A percentile compares a stretch with the other conserved stretches of the same genome.
phyloP scores from a whole-genome alignment of 1,284 basidiomycete species.

The Malassezia sympodialis region DNA sequence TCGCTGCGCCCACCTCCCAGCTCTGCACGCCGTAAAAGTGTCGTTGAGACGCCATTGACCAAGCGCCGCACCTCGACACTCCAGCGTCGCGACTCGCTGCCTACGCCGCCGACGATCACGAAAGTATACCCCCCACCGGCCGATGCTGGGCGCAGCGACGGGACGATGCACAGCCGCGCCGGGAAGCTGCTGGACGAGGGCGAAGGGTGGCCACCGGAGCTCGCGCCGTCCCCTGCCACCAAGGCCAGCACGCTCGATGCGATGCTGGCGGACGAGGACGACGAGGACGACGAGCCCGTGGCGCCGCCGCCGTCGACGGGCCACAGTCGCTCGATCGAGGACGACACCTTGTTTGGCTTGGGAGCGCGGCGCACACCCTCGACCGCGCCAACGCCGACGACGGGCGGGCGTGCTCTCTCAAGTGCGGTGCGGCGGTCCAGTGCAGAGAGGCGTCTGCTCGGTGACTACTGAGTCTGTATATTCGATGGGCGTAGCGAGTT shows the following conservation, averaged over 20 bases:
- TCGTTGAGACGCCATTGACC: conserved; percentile 30
- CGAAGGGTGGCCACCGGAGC: conserved; percentile 10
- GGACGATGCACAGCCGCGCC: conserved; percentile 2
- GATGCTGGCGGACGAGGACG: neutral
- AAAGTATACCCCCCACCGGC: conserved; percentile 14
- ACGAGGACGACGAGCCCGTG: neutral
- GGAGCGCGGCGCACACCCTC: neutral
- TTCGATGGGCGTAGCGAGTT: conserved; percentile 31
- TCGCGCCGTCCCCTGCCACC: conserved; percentile 2
- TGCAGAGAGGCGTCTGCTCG: conserved; percentile 8
- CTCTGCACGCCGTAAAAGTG: conserved; percentile 14
- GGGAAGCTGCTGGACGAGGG: conserved; percentile 23
- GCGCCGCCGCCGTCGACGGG: neutral
- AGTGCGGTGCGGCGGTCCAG: conserved; percentile 13
- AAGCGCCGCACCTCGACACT: conserved; percentile 18
- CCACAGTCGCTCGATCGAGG: conserved; percentile 27
- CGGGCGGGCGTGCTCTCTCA: neutral
- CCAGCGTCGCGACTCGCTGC: conserved; percentile 33
- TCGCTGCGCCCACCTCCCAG: neutral
- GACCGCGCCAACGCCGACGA: neutral
- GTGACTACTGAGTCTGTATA: neutral
- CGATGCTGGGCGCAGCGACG: conserved; percentile 22
- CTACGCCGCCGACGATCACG: conserved; percentile 38
- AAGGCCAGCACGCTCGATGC: conserved; percentile 18
- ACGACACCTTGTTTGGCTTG: conserved; percentile 44